phyloP scores from a whole-genome alignment of 768 basidiomycete genomes.

The Auricularia cornea region DNA sequence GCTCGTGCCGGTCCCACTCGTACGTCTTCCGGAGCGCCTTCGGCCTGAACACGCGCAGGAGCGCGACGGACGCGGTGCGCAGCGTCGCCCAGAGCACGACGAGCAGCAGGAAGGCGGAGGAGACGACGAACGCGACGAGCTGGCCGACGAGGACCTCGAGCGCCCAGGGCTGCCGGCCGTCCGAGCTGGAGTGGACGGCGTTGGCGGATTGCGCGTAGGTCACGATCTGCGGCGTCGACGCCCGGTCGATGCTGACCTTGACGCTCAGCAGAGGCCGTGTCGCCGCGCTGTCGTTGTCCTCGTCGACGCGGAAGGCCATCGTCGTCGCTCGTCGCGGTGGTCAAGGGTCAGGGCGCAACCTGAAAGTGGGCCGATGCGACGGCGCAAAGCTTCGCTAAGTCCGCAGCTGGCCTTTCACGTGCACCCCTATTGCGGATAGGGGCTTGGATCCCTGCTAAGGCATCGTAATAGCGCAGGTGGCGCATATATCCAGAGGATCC shows the following conservation, averaged over 20 bases:
- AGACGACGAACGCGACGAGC: conserved; percentile 16
- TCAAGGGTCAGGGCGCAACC: not conserved
- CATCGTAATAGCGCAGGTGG: too few species aligned
- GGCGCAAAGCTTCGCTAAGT: not conserved
- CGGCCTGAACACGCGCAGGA: conserved; percentile 11
- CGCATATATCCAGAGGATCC: too few species aligned
- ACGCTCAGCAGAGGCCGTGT: not conserved
- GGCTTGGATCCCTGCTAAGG: not conserved
- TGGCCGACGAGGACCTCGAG: conserved; percentile 6
- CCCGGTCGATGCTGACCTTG: not conserved
- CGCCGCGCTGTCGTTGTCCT: not conserved
- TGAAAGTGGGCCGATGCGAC: not conserved
- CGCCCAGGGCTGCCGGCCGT: not conserved
- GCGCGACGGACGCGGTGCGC: conserved; percentile 9
- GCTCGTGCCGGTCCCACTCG: conserved; percentile 32
- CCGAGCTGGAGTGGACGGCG: not conserved
- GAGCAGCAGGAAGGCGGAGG: conserved; percentile 30
- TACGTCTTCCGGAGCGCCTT: conserved; percentile 13
- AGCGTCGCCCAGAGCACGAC: conserved; percentile 36
- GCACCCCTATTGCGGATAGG: not conserved
- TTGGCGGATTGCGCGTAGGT: not conserved
- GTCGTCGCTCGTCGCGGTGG: not conserved
- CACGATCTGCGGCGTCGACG: not conserved
- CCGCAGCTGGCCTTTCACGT: not conserved
- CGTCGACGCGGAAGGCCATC: too few species aligned